Base-by-base conservation (phyloP, 345 rosid species). In the Balakata baccata region DNA sequence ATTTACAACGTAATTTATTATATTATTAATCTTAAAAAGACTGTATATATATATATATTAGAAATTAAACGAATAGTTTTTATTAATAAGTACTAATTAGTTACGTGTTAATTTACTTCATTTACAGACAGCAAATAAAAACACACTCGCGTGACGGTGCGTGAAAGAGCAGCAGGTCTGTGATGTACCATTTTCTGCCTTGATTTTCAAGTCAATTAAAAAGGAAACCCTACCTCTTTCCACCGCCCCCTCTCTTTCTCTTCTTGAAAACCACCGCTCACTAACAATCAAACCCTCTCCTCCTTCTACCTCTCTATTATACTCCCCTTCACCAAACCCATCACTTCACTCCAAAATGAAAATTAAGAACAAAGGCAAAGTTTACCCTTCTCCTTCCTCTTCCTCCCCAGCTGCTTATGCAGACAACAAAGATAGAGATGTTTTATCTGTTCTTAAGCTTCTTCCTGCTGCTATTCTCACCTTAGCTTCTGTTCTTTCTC, bases 351-450 rank as follows among this genome's bases (percentile, higher is more conserved):
- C 38, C 39, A 60, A 39, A 23, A 94, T 87, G 95, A 89, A 90
- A 88, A 78, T 87, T 78, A 90, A 90, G 78, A 86, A 87, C 84
- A 94, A 92, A 79, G 98, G 98, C 47, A 94, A 88, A 88, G 86
- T 94, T 4, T 70, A 88, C 75, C 97, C 96, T 4, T 87, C 98
- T 69, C 89, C 89, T 51, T 82, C 89, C 34, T 29, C 34, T 29
- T 29, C 34, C 45, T 56, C 81, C 1, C 64, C 80, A 0, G 53
- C 83, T 0, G 73, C 79, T 23, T 60, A 88, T 1, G 45, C 85
- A 51, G 18, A 37, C 12, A 14, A 59, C 11, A 60, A 50, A 57
- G 56, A 75, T 11, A 77, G 77, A 41, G 91, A 84, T 25, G 81
- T 76, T 64, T 82, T 86, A 41, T 82, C 93, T 3, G 84, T 87